Evolutionary conservation across 2,329 filamentous ascomycete species (phyloP), one percentile per base, ranked within the genome.

Genomic region (Pseudogymnoascus sp.): DNA sequence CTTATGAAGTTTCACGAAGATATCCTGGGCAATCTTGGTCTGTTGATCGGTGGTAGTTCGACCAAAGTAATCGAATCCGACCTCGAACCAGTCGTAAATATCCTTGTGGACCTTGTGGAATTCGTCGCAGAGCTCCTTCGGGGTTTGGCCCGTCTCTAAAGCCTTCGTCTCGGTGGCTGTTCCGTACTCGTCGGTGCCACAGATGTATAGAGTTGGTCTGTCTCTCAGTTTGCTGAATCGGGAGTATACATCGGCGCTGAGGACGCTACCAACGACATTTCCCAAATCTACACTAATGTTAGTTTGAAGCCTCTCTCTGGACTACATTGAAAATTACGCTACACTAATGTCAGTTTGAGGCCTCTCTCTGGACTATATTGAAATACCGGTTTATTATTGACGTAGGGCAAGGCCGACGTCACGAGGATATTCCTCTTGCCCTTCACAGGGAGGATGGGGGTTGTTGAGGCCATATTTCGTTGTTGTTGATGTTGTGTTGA

Each of bases 121-220:
- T 79, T 97, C 96, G 77, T 90, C 86, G 80, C 93, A 97, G 11
- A 98, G 85, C 73, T 93, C 84, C 71, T 90, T 83, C 21, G 93
- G 92, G 11, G 88, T 92, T 68, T 92, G 81, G 13, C 89, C 88
- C 75, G 95, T 92, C 75, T 96, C 92, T 43, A 97, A 85, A 4
- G 93, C 93, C 79, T 96, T 96, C 25, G 93, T 96, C 78, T 97
- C 93, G 34, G 93, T 96, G 21, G 93, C 93, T 11, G 93, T 98
- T 65, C 93, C 93, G 76, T 97, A 98, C 78, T 98, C 91, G 79
- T 97, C 93, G 62, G 87, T 90, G 64, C 92, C 92, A 77, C 93
- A 96, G 69, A 96, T 82, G 76, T 87, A 96, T 61, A 96, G 83
- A 1, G 92, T 96, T 69, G 86, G 90, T 73, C 88, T 83, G 64